Percentiles rank a stretch among this genome's conserved stretches.
Evolutionary conservation across 805 yeast species (phyloP).

Genomic region (Ogataea siamensis): DNA sequence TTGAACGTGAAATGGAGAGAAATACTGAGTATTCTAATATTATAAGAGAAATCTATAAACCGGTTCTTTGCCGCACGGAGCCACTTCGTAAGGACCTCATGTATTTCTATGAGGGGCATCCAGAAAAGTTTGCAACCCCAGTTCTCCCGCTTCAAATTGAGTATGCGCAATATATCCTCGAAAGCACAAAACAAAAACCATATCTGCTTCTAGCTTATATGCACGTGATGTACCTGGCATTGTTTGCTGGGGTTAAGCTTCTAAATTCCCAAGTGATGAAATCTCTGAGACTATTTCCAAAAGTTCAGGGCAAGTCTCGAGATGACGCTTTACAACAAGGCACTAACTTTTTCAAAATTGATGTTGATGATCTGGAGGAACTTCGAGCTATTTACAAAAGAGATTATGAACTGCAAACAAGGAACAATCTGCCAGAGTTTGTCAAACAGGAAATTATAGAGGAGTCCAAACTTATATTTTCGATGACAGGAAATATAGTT

Average conservation of each 20-base stretch:
- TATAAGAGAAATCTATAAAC: slow-evolving; percentile 62
- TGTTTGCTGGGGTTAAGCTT: slow-evolving; percentile 82
- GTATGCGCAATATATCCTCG: slow-evolving; percentile 58
- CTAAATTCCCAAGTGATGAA: slow-evolving; percentile 64
- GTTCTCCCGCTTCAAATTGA: slow-evolving; percentile 59
- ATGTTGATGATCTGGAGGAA: slow-evolving; percentile 58
- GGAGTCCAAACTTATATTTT: slow-evolving; percentile 65
- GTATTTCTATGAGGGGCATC: slow-evolving; percentile 60
- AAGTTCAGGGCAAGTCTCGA: slow-evolving; percentile 61
- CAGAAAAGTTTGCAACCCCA: slow-evolving; percentile 55
- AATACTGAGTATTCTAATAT: slow-evolving; percentile 43
- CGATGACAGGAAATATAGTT: slow-evolving; percentile 58
- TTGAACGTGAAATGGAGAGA: slow-evolving; percentile 44
- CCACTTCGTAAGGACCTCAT: slow-evolving; percentile 59
- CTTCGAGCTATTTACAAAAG: slow-evolving; percentile 67
- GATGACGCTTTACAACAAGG: slow-evolving; percentile 62
- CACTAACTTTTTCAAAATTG: slow-evolving; percentile 69
- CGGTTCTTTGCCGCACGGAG: slow-evolving; percentile 62
- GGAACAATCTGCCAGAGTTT: slow-evolving; percentile 64
- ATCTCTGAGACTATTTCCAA: slow-evolving; percentile 74
- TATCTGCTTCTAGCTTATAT: slow-evolving; percentile 72
- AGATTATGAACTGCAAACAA: slow-evolving; percentile 74
- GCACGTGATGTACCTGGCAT: slow-evolving; percentile 81
- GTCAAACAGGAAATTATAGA: slow-evolving; percentile 69
- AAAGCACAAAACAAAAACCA: slow-evolving; percentile 59